Conservation (phyloP, 2,329 filamentous ascomycete species). For the Colletotrichum zoysiae region DNA sequence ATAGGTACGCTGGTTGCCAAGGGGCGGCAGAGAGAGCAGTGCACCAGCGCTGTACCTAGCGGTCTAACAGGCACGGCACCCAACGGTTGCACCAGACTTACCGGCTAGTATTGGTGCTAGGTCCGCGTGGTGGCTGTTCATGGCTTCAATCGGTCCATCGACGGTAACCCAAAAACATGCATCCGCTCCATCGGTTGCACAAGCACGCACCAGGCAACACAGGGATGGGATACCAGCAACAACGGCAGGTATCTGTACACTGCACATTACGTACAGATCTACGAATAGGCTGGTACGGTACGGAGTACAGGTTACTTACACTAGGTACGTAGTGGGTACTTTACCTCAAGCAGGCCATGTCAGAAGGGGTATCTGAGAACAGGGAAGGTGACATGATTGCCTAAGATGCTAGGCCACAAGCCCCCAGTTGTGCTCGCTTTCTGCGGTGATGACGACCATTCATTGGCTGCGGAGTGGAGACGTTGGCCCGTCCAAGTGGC, state of each 20-base stretch:
- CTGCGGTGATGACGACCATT: background rate
- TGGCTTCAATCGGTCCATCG: conserved; percentile 26
- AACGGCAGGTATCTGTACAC: background rate
- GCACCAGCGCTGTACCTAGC: background rate
- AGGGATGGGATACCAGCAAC: background rate
- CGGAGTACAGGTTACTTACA: too few relatives aligned
- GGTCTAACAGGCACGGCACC: background rate
- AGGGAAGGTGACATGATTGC: conserved; percentile 17
- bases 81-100: background rate
- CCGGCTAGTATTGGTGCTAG: background rate
- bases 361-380: conserved; percentile 13
- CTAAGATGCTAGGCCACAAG: background rate
- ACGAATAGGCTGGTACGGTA: too few relatives aligned
- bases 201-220: background rate
- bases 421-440: conserved; percentile 18
- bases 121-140: conserved; percentile 33
- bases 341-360: too few relatives aligned
- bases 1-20: conserved; percentile 14
- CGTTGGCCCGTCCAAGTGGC: background rate
- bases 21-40: conserved; percentile 5
- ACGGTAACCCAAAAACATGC: conserved; percentile 11
- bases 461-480: conserved; percentile 20
- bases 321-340: too few relatives aligned
- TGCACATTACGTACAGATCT: too few relatives aligned
- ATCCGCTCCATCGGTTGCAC: conserved; percentile 19